These are phyloP conservation scores for Fusarium sp. DNA, from an alignment of 2,329 filamentous ascomycete genomes.

Conservation along the genomic window DNA sequence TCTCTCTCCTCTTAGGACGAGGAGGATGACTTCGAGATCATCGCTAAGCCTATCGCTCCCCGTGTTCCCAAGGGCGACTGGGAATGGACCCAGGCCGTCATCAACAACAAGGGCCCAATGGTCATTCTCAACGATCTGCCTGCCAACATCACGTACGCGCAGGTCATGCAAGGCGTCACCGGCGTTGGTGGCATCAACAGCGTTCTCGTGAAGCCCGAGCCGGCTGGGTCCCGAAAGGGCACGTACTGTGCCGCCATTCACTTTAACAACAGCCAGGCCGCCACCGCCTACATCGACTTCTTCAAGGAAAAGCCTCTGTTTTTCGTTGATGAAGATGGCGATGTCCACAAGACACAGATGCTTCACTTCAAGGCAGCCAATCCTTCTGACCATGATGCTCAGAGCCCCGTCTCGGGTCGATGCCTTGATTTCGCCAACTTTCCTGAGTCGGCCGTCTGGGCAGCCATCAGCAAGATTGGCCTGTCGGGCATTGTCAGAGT, in stretches of 20 bases:
- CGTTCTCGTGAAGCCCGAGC: not conserved
- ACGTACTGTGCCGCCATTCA: not conserved
- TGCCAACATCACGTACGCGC: not conserved
- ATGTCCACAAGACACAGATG: not conserved
- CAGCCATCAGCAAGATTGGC: constrained; percentile 28
- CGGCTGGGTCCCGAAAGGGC: not conserved
- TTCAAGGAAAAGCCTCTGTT: not conserved
- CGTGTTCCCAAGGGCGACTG: not conserved
- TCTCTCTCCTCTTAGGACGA: not conserved
- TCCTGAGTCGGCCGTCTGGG: constrained; percentile 36
- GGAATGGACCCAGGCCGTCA: not conserved
- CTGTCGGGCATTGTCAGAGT: constrained; percentile 14
- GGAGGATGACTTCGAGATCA: not conserved
- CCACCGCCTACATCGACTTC: not conserved
- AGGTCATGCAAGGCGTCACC: not conserved
- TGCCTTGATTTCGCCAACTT: constrained; percentile 33
- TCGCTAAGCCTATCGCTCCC: not conserved
- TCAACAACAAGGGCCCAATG: not conserved
- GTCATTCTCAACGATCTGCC: not conserved
- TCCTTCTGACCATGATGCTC: not conserved
- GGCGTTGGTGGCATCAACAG: not conserved
- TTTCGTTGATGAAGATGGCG: not conserved
- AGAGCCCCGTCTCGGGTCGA: constrained; percentile 12
- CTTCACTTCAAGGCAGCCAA: not conserved
- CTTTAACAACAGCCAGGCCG: not conserved